Evolutionary conservation across 2,329 filamentous ascomycete genomes (phyloP).

Genomic region (Sclerotinia glacialis): DNA sequence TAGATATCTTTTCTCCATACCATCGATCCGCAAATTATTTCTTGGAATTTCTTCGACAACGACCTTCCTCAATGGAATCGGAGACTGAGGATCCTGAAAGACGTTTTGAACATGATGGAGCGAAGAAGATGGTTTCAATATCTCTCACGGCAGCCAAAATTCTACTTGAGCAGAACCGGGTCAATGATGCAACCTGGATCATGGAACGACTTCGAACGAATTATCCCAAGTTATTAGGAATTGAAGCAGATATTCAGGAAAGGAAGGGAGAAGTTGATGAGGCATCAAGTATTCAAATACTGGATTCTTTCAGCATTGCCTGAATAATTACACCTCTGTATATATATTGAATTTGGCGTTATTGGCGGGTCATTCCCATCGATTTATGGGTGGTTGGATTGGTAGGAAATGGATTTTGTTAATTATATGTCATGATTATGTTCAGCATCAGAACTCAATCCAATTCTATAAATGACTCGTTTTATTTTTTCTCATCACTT

Average conservation of each 20-base stretch:
- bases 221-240: slow-evolving; percentile 31
- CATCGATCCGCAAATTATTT: slow-evolving; percentile 28
- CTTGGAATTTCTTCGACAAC: slow-evolving; percentile 9
- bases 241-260: slow-evolving; percentile 26
- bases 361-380: background rate
- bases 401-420: background rate
- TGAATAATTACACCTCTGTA: slow-evolving; percentile 7
- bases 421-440: background rate
- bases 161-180: slow-evolving; percentile 30
- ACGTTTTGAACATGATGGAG: background rate
- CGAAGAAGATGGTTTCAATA: slow-evolving; percentile 21
- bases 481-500: background rate
- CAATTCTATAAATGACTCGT: background rate
- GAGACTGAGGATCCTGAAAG: background rate
- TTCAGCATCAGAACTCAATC: background rate
- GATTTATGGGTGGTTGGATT: background rate
- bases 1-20: slow-evolving; percentile 30
- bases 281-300: slow-evolving; percentile 33
- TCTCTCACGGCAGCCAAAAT: slow-evolving; percentile 33
- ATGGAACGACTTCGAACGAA: slow-evolving; percentile 33
- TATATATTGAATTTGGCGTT: slow-evolving; percentile 3
- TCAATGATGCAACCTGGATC: slow-evolving; percentile 32
- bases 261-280: slow-evolving; percentile 27
- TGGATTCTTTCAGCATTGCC: slow-evolving; percentile 29
- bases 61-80: background rate